Base-by-base conservation (phyloP, 129 eudicot genomes). In the Rutidosis leptorrhynchoides region DNA sequence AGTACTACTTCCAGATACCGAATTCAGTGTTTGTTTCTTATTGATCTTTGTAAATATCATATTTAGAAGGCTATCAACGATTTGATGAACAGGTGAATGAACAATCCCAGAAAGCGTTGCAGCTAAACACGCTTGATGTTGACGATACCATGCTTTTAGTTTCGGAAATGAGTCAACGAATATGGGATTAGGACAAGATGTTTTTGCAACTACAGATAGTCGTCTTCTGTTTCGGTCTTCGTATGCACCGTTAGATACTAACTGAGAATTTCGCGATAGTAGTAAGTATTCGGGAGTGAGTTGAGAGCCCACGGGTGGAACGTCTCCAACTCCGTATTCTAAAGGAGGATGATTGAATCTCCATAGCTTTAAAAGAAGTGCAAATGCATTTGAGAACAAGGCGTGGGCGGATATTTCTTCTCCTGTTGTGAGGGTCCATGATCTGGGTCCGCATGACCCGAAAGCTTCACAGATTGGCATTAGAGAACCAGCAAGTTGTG, bases 391-490 rank as follows among this genome's bases (percentile, higher is more conserved):
- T 57, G 99, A 89, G 64, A 94, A 94, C 12, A 94, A 97, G 1
- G 86, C 93, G 58, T 94, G 85, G 17, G 89, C 83, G 1, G 95
- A 82, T 10, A 94, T 86, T 55, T 94, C 97, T 77, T 89, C 95
- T 63, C 95, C 99, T 28, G 93, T 84, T 40, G 86, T 32, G 52
- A 84, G 77, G 19, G 85, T 86, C 99, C 99, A 89, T 32, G 96
- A 83, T 69, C 86, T 84, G 3, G 97, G 99, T 3, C 82, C 84
- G 67, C 97, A 89, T 56, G 99, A 89, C 25, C 99, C 99, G 59
- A 94, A 94, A 20, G 84, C 95, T 73, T 94, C 99, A 65, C 99
- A 94, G 21, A 94, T 84, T 27, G 97, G 90, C 99, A 94, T 94
- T 75, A 89, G 73, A 51, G 93, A 80, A 67, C 86, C 86, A 12